Evolutionary conservation across 495 filamentous ascomycete genomes (phyloP), one percentile per base, ranked within the genome.

Genomic region (Aspergillus homomorphus): DNA sequence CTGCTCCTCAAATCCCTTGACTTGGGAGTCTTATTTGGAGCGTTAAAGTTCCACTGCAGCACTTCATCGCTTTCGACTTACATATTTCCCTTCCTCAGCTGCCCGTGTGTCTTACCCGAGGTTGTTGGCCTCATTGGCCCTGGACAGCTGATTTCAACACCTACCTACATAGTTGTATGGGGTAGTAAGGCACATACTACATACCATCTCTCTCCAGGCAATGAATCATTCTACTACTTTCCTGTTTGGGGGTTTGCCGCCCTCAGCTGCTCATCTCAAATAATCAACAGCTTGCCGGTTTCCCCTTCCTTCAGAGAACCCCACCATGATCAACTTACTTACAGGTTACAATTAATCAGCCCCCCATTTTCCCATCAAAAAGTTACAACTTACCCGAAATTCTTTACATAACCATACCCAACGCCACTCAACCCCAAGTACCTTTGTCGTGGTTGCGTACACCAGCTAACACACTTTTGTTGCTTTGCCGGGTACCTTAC

Each of bases 261-360:
- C 51, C 51, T 54, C 51, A 54, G 42, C 22, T 43, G 42, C 21
- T 26, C 45, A 16, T 28, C 23, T 51, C 30, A 30, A 18, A 51
- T 51, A 51, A 51, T 51, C 48, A 51, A 49, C 18, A 21, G 2
- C 24, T 44, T 54, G 33, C 30, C n/a, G 24, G 20, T 53, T 44
- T 61, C 33, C 48, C 42, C 55, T 23, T 15, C 43, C 28, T 45
- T 49, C 8, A 18, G 7, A 22, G 3, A 24, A 44, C 59, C 53
- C 59, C 53, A 56, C 49, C 30, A 48, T 41, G 48, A 53, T 53
- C 48, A 42, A 42, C 41, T 50, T 30, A 21, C 46, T 30, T 30
- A 30, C 26, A 30, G 10, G 26, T 30, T 38, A 38, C 12, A 38
- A 38, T 38, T 46, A 44, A 41, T 59, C 57, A 43, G 46, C 53